Evolutionary conservation across 176 grass and related monocot genomes (phyloP).

Genomic region (Hordeum marinum): DNA sequence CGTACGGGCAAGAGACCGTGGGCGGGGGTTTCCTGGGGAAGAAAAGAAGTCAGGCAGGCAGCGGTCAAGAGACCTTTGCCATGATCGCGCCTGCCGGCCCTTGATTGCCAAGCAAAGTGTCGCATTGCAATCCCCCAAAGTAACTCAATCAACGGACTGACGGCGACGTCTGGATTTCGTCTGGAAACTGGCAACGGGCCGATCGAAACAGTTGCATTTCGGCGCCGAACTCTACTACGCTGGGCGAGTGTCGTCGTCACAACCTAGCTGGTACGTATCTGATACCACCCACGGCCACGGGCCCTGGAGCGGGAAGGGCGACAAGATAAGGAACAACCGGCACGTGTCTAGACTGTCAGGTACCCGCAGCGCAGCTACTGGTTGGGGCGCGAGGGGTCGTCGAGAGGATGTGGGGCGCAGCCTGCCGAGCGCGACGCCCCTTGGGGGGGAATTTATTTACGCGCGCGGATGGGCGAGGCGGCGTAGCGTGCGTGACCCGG

Average conservation of each 20-base stretch:
- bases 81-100: slow-evolving; percentile 2
- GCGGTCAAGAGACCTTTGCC: neutral
- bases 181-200: neutral
- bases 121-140: neutral
- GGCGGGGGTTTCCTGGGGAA: neutral
- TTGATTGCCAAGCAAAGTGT: slow-evolving; percentile 32
- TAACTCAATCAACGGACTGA: neutral
- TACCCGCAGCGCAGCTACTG: neutral
- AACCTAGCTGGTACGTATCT: slow-evolving; percentile 9
- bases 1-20: neutral
- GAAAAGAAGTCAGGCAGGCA: neutral
- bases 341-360: neutral
- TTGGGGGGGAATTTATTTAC: slow-evolving; percentile 28
- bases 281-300: neutral
- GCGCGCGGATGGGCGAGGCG: neutral
- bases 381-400: neutral
- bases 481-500: neutral
- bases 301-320: neutral
- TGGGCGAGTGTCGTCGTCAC: neutral
- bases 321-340: neutral
- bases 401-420: neutral
- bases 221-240: slow-evolving; percentile 4
- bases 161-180: neutral
- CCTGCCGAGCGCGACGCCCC: neutral
- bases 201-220: slow-evolving; percentile 19